These are phyloP conservation scores for Rhodamnia argentea DNA, from an alignment of 345 rosid genomes.

Conservation along the genomic window DNA sequence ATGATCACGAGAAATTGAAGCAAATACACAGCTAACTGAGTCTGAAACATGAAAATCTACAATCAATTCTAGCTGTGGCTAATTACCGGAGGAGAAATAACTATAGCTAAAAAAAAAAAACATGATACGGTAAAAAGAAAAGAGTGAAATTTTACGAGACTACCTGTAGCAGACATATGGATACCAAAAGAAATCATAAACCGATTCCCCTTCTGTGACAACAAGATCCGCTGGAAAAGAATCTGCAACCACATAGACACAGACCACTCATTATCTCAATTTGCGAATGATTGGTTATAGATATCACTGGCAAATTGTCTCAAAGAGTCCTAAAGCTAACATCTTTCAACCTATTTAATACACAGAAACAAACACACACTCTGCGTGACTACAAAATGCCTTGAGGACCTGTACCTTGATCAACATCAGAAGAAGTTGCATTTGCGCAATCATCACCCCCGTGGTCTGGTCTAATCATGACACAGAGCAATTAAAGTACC, in stretches of 20 bases:
- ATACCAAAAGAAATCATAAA: constrained; percentile 90
- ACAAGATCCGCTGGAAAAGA: constrained; percentile 55
- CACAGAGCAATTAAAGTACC: no score
- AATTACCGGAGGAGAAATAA: neutral
- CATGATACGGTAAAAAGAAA: neutral
- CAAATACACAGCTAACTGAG: constrained; percentile 74
- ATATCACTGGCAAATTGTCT: no score
- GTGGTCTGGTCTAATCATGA: no score
- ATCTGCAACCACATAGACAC: constrained; percentile 30
- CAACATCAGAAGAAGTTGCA: no score
- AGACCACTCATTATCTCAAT: no score
- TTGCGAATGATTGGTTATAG: no score
- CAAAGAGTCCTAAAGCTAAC: no score
- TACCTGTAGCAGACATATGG: constrained; percentile 89
- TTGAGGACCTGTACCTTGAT: no score
- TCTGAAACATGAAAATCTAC: constrained; percentile 33
- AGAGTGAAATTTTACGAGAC: neutral
- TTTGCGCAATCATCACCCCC: no score
- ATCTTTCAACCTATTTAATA: no score
- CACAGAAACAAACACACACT: no score
- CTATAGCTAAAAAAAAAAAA: neutral
- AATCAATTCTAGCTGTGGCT: constrained; percentile 1
- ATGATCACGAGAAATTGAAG: constrained; percentile 78
- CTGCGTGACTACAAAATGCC: no score
- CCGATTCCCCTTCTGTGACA: constrained; percentile 77